Evolutionary conservation across 1,284 basidiomycete species (phyloP), one percentile per base, ranked within the genome.

Genomic region (Hemileia vastatrix): DNA sequence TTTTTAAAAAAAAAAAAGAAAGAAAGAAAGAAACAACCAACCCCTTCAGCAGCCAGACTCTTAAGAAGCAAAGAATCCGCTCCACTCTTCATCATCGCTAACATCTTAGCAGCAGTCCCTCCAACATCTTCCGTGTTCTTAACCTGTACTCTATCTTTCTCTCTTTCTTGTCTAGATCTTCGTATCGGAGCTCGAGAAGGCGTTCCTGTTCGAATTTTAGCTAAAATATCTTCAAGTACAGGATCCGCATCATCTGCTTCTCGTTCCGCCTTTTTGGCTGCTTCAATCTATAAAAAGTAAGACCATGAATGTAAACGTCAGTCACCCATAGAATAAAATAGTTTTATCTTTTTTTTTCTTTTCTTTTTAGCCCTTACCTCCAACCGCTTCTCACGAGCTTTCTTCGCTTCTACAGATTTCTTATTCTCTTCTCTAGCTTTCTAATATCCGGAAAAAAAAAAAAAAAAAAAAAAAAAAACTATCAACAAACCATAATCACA

Each of bases 351-450:
- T 81, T 67, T 82, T 82, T 66, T 80, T 83, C 5, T 24, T 43
- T 36, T 43, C 6, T 15, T 31, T 18, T 60, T 11, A 70, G 70
- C 43, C 68, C 50, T 62, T 27, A 53, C 57, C 45, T 61, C 53
- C 33, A 65, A 48, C 50, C 87, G 83, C 73, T 82, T 86, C 76
- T 87, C 83, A 54, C 79, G 70, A 0, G 84, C 83, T 24, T 79
- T 71, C 57, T 81, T 82, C 68, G 87, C 85, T 65, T 88, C 85
- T 0, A 83, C 83, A 21, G 81, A 79, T 0, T 81, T 80, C 69
- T 82, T 81, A 72, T 93, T 93, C 52, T 91, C 87, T 18, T 76
- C 68, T 74, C 86, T 86, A 75, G 88, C 92, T 86, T 90, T 90
- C 88, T 92, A 68, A n/a, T 61, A 6, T 47, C 13, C 63, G 36